Base-by-base conservation (phyloP, 1,284 basidiomycete species). In the Dichomitus squalens region DNA sequence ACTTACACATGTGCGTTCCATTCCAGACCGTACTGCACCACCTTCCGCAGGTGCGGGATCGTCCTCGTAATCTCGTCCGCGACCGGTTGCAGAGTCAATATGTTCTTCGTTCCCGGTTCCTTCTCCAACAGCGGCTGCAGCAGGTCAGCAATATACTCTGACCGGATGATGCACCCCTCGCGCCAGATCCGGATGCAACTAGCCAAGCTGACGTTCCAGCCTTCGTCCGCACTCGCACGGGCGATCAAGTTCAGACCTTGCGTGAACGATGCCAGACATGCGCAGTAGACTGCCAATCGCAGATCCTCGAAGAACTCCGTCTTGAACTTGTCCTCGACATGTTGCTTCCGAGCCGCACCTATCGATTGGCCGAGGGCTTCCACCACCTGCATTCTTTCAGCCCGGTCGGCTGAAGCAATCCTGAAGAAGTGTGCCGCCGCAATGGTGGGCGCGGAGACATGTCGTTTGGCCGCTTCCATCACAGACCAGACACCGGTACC, bases 381-480 rank as follows among this genome's bases (percentile, higher is more conserved):
- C 20, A 60, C 63, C 8, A 65, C 64, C 41, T 58, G 16, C 44
- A 68, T 64, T 23, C 65, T 54, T 35, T 64, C 48, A 4, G 61
- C 61, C 5, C 67, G 61, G 56, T 68, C 64, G 1, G 64, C 54
- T 14, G 65, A 65, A 14, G 63, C 61, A 51, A 67, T 63, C 34
- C 67, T 61, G 55, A 67, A 61, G 43, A 67, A 65, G 52, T 68
- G 67, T 16, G 62, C 66, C n/a, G 53, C 60, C 29, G 66, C 57
- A 29, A 67, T 67, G n/a, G 62, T 66, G 29, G 64, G 64, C 34
- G 61, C 61, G 47, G 61, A 60, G 27, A 66, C 62, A 27, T 66
- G 66, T 6, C 64, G 47, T 23, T 58, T 60, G 8, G 66, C 61
- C 7, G 60, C 62, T 50, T 65, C 61, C 49, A 63, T 59, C 11